Evolutionary conservation across 2,329 filamentous ascomycete genomes (phyloP), one percentile per base, ranked within the genome.

Genomic region (Boeremia exigua): DNA sequence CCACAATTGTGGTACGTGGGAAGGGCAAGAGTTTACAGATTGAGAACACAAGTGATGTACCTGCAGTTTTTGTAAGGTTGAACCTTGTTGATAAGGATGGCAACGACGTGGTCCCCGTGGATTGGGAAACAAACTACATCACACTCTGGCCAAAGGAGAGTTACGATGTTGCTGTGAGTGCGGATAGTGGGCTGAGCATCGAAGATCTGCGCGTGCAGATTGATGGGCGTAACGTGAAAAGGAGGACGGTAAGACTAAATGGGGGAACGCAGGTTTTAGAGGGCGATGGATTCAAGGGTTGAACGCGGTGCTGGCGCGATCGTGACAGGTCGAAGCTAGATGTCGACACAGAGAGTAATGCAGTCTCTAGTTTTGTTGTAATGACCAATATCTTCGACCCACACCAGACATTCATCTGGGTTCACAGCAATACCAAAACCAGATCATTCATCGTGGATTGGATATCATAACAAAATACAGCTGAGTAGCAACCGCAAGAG

Each of bases 41-140:
- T 7, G 78, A 84, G 60, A 88, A 88, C 58, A 69, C 72, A 37
- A 81, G 82, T 0, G 50, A 72, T 0, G 68, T 82, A 0, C 86
- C 86, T 0, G 86, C 85, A 0, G 81, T 88, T 40, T 88, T 88
- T 58, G 61, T 88, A 8, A 75, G 80, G 2, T 49, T 88, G 28
- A 79, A 79, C 40, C 66, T 86, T 1, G 75, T 85, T 0, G 78
- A 84, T 56, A 58, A 49, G 2, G 55, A 68, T 0, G 78, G 78
- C 0, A 60, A 73, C 0, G 82, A 85, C 46, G 75, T 86, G 0
- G 59, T 79, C 4, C 83, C 84, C 0, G 78, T 85, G 0, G 74
- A 76, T 17, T 88, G 86, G 85, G 81, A 80, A 0, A 85, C 88
- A 58, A 88, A 88, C 56, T 88, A 88, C 57, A 74, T 88, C 11